Evolutionary conservation across 140 eudicot genomes (phyloP), one percentile per base, ranked within the genome.

Genomic region (Erigeron philadelphicus): DNA sequence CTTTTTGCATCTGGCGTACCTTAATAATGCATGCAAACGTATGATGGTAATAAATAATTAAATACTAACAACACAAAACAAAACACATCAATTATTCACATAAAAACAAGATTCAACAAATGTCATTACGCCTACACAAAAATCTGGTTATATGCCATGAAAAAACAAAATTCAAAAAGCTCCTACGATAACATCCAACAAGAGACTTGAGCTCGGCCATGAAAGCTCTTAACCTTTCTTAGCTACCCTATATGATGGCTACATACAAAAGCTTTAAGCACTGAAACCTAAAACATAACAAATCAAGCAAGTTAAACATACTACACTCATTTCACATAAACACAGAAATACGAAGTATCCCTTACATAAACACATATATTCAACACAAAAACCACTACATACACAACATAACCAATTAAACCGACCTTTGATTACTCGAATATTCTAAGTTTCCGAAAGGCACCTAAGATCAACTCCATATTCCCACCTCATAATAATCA

Each of bases 281-380:
- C 46, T 61, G 8, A 45, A 70, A 42, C 70, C 68, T 46, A 61
- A 3, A 19, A 21, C 21, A 60, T 42, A 60, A 21, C 38, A 38
- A 76, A 8, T 43, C 60, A 42, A 68, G 23, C 23, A 49, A 19
- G 64, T 38, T 59, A 61, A 15, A 76, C 9, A 23, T 59, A 2
- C 57, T 11, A 54, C 25, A n/a, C 52, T 74, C 46, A 25, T 74
- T 66, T 55, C 72, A 55, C 60, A 25, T 35, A 10, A 66, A 55
- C 47, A 66, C 19, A 44, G 2, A 21, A 72, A 41, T 31, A 31
- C 11, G 16, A 53, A 16, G 16, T 63, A 23, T 44, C 61, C 44
- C 4, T 45, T 38, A 11, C 41, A 52, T 41, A 64, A 58, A 54
- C 48, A 65, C 10, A 57, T 52, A 68, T 5, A 2, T 9, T 64